A percentile compares a stretch with the other conserved stretches of the same genome.
Conservation (phyloP, 75 land plant genomes). For the Gnetum montanum region DNA sequence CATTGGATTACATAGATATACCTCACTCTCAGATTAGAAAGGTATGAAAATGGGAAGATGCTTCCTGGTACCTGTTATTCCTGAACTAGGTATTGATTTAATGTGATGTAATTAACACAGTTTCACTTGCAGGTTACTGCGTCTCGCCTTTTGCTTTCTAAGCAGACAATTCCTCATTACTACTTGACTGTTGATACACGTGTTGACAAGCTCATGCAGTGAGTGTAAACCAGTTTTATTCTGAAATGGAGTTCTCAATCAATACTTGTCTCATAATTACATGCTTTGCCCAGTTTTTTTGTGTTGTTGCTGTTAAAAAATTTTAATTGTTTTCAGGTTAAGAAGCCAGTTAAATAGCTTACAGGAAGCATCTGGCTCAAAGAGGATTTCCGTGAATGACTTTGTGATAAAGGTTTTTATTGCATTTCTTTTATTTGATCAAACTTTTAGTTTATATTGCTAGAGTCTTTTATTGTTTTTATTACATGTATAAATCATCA, state of each 20-base stretch:
- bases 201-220: constrained; percentile 94
- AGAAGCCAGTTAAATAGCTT: constrained; percentile 57
- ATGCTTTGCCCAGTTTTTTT: neutral
- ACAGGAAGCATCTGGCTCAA: constrained; percentile 84
- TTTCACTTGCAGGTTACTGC: constrained; percentile 72
- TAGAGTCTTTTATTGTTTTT: too few species aligned
- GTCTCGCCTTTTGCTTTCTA: constrained; percentile 78
- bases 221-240: constrained; percentile 18
- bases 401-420: constrained; percentile 89
- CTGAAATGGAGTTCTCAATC: too few species aligned
- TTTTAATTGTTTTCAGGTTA: constrained; percentile 37
- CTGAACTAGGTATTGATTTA: neutral
- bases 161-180: constrained; percentile 98
- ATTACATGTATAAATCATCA: too few species aligned
- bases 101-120: neutral
- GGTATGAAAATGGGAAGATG: constrained; percentile 30
- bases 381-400: constrained; percentile 89
- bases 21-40: constrained; percentile 87
- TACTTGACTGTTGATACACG: constrained; percentile 95
- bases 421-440: too few species aligned
- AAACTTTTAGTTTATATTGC: too few species aligned
- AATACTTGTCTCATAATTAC: neutral
- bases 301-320: neutral
- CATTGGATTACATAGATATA: constrained; percentile 63
- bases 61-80: too few species aligned